Percentiles rank a stretch among this genome's conserved stretches.
Conservation (phyloP, 2,329 filamentous ascomycete species). For the Aspergillus sp. region DNA sequence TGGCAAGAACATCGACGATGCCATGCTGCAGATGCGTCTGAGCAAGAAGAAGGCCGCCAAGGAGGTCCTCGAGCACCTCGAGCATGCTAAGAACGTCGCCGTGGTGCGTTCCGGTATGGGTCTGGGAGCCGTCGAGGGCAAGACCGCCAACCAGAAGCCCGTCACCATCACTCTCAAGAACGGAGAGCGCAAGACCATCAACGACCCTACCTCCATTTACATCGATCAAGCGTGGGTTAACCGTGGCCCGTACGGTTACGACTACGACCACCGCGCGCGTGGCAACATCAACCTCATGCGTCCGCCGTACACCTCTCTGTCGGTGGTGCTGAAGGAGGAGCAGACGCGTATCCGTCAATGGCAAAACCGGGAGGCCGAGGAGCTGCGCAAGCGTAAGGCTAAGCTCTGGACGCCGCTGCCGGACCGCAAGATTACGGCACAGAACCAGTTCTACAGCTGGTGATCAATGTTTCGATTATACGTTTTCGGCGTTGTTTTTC, state of each 20-base stretch:
- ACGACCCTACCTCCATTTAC: slow-evolving; percentile 80
- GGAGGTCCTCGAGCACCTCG: slow-evolving; percentile 76
- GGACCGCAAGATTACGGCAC: slow-evolving; percentile 77
- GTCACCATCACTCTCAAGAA: slow-evolving; percentile 71
- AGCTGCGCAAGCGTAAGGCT: slow-evolving; percentile 70
- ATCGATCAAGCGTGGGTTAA: slow-evolving; percentile 93
- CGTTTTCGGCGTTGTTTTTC: slow-evolving; percentile 27
- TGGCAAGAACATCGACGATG: slow-evolving; percentile 92
- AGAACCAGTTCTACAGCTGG: slow-evolving; percentile 91
- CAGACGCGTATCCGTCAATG: slow-evolving; percentile 80
- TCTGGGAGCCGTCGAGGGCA: slow-evolving; percentile 46
- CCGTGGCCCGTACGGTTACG: slow-evolving; percentile 64
- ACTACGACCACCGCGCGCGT: slow-evolving; percentile 72
- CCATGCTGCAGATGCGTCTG: slow-evolving; percentile 91
- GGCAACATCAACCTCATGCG: slow-evolving; percentile 68
- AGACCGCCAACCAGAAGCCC: slow-evolving; percentile 35
- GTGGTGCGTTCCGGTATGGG: slow-evolving; percentile 84
- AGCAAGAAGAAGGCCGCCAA: slow-evolving; percentile 88
- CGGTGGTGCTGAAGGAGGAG: slow-evolving; percentile 88
- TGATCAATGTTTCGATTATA: slow-evolving; percentile 47
- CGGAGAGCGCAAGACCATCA: slow-evolving; percentile 69
- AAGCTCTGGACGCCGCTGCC: slow-evolving; percentile 87
- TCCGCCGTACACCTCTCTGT: slow-evolving; percentile 73
- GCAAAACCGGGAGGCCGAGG: slow-evolving; percentile 74
- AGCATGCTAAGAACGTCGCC: slow-evolving; percentile 78